Evolutionary conservation across 106 monocot species (phyloP).

Genomic region (Dendrobium officinale): DNA sequence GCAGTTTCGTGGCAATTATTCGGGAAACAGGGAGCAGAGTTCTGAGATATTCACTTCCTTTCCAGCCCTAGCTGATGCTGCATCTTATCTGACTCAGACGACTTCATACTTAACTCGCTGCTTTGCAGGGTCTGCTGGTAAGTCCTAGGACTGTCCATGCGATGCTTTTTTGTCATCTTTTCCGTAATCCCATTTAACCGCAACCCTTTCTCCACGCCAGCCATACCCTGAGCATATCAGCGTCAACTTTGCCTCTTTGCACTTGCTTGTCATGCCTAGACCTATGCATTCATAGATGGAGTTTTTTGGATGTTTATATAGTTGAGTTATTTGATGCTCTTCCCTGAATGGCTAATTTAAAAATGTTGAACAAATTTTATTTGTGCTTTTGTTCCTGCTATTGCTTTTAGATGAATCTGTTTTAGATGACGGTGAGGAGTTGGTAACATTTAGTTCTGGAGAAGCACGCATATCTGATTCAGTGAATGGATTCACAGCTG

Average conservation of each 20-base stretch:
- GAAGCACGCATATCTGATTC: slow-evolving; percentile 9
- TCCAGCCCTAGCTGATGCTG: slow-evolving; percentile 72
- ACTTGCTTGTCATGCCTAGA: background rate
- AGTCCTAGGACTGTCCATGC: slow-evolving; percentile 1
- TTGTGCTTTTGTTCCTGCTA: background rate
- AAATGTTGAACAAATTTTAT: background rate
- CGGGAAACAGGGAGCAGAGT: slow-evolving; percentile 15
- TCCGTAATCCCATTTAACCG: background rate
- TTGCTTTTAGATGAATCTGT: slow-evolving; percentile 17
- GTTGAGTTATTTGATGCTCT: background rate
- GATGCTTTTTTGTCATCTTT: background rate
- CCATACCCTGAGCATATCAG: background rate
- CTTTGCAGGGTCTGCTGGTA: slow-evolving; percentile 53
- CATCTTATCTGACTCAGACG: slow-evolving; percentile 61
- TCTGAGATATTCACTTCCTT: slow-evolving; percentile 55
- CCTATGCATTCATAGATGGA: background rate
- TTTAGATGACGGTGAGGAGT: slow-evolving; percentile 33
- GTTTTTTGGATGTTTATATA: background rate
- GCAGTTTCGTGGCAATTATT: slow-evolving; percentile 40
- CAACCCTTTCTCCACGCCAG: background rate
- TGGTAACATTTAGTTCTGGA: slow-evolving; percentile 25
- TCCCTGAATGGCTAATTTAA: background rate
- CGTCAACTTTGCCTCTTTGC: background rate
- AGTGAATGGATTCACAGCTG: slow-evolving; percentile 7
- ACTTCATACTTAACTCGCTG: slow-evolving; percentile 70